These are phyloP conservation scores for Wickerhamiella spandovensis DNA, from an alignment of 805 yeast genomes.

Conservation along the genomic window DNA sequence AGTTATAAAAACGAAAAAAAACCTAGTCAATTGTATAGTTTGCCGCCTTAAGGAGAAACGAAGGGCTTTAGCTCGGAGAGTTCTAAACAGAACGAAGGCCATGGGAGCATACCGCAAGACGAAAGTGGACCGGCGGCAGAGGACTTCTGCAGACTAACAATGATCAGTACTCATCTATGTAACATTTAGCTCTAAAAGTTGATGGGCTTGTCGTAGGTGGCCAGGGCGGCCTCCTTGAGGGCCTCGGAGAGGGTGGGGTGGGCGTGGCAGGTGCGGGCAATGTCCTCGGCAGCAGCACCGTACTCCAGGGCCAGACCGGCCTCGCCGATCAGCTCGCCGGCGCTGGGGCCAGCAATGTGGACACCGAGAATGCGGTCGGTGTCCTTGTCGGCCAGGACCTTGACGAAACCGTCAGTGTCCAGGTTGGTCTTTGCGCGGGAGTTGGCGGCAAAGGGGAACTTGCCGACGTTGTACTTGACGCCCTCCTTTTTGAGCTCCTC, in stretches of 20 bases:
- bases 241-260: slow-evolving; percentile 98
- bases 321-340: slow-evolving; percentile 99
- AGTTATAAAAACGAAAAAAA: no score
- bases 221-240: slow-evolving; percentile 93
- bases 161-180: no score
- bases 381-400: slow-evolving; percentile 90
- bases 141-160: no score
- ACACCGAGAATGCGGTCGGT: slow-evolving; percentile 94
- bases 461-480: slow-evolving; percentile 82
- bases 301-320: slow-evolving; percentile 95
- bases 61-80: no score
- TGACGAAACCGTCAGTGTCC: slow-evolving; percentile 96
- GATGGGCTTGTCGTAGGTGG: slow-evolving; percentile 82
- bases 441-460: slow-evolving; percentile 97
- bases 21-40: no score
- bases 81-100: no score
- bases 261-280: slow-evolving; percentile 96
- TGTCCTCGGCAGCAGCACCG: slow-evolving; percentile 97
- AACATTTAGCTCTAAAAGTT: slow-evolving; percentile 52
- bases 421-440: slow-evolving; percentile 97
- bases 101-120: no score
- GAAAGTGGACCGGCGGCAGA: no score
- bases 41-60: no score
- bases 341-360: slow-evolving; percentile 95
- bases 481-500: slow-evolving; percentile 89